These are phyloP conservation scores for Prunus padus DNA, from an alignment of 306 rosid genomes.

Conservation along the genomic window DNA sequence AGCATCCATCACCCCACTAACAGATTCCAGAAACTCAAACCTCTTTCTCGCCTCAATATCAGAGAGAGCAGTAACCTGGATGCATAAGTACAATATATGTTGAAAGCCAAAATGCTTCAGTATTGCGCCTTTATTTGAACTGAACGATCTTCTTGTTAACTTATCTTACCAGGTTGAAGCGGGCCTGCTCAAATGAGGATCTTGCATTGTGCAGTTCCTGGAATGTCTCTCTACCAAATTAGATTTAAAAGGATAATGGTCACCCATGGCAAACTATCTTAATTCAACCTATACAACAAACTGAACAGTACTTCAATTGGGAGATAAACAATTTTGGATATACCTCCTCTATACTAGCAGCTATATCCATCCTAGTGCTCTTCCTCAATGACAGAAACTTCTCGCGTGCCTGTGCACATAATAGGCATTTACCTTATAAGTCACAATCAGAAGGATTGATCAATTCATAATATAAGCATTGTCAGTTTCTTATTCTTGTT, in stretches of 20 bases:
- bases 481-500: background rate
- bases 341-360: constrained; percentile 68
- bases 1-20: constrained; percentile 76
- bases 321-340: constrained; percentile 19
- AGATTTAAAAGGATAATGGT: constrained; percentile 50
- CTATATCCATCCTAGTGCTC: constrained; percentile 72
- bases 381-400: constrained; percentile 72
- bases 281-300: constrained; percentile 18
- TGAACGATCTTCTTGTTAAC: constrained; percentile 5
- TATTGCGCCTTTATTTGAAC: constrained; percentile 18
- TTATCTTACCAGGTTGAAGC: constrained; percentile 72
- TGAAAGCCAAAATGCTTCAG: constrained; percentile 27
- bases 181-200: constrained; percentile 71
- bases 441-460: constrained; percentile 10
- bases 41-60: constrained; percentile 65
- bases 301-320: constrained; percentile 1
- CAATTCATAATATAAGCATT: background rate
- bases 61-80: constrained; percentile 61
- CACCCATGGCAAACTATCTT: constrained; percentile 35
- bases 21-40: constrained; percentile 70
- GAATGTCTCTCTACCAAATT: constrained; percentile 62
- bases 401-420: constrained; percentile 73
- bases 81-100: constrained; percentile 16
- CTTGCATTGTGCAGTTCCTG: constrained; percentile 78
- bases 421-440: constrained; percentile 17